Conservation (phyloP, 805 yeast genomes). For the Cyberlindnera amylophila region DNA sequence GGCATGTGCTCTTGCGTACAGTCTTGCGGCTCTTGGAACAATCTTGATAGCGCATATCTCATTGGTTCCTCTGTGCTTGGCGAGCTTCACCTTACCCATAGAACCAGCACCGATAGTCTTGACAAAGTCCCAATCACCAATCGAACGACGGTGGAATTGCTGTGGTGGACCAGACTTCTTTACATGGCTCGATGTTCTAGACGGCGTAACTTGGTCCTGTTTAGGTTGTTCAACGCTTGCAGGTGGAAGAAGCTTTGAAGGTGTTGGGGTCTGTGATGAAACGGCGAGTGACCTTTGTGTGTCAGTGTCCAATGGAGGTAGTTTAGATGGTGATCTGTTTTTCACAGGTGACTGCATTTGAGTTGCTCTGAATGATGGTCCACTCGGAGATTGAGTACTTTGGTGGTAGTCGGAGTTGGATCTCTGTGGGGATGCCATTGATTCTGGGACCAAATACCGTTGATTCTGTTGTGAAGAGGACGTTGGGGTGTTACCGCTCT, state of each 20-base stretch:
- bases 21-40: constrained; percentile 82
- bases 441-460: constrained; percentile 1
- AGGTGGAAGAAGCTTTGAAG: constrained; percentile 19
- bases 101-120: constrained; percentile 98
- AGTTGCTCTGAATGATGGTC: constrained; percentile 3
- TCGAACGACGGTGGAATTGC: constrained; percentile 72
- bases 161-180: constrained; percentile 24
- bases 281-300: neutral
- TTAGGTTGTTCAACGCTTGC: constrained; percentile 16
- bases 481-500: constrained; percentile 6
- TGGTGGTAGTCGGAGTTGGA: constrained; percentile 1
- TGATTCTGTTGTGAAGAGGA: constrained; percentile 1
- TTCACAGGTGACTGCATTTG: constrained; percentile 7
- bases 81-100: constrained; percentile 97
- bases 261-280: constrained; percentile 5
- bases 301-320: constrained; percentile 14
- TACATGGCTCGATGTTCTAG: constrained; percentile 16
- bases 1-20: constrained; percentile 68
- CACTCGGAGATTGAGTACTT: neutral
- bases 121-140: constrained; percentile 95
- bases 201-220: constrained; percentile 4
- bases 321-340: constrained; percentile 11
- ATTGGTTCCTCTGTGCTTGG: constrained; percentile 75
- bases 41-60: constrained; percentile 91
- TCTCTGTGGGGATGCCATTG: constrained; percentile 17